phyloP scores from a whole-genome alignment of 768 basidiomycete genomes.

The Lentinula aciculospora region DNA sequence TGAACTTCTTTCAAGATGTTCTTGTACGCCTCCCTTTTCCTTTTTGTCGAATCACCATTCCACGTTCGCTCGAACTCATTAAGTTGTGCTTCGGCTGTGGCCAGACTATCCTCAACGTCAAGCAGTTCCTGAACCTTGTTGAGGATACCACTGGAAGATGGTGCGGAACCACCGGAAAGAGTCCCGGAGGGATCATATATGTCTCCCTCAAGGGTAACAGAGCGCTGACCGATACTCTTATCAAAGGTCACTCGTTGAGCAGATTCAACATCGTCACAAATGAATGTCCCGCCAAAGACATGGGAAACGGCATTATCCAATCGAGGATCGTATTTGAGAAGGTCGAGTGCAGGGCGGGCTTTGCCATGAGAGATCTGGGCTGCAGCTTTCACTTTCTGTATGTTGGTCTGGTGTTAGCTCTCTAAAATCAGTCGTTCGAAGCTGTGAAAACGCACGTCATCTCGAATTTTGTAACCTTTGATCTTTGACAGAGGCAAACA shows the following conservation, averaged over 20 bases:
- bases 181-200: slow-evolving; percentile 96
- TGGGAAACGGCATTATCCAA: slow-evolving; percentile 86
- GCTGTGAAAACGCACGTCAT: slow-evolving; percentile 31
- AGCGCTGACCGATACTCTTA: slow-evolving; percentile 58
- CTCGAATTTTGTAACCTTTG: slow-evolving; percentile 43
- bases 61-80: slow-evolving; percentile 44
- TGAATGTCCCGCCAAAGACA: slow-evolving; percentile 89
- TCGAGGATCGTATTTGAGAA: slow-evolving; percentile 77
- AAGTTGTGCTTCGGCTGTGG: slow-evolving; percentile 41
- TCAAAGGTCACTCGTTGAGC: slow-evolving; percentile 88
- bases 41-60: slow-evolving; percentile 36
- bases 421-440: background rate
- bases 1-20: slow-evolving; percentile 63
- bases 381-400: slow-evolving; percentile 76
- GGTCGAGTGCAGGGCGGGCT: slow-evolving; percentile 81
- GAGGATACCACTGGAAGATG: slow-evolving; percentile 66
- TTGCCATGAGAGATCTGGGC: slow-evolving; percentile 70
- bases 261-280: slow-evolving; percentile 83
- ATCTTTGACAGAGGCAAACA: slow-evolving; percentile 95
- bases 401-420: background rate
- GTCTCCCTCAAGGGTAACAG: slow-evolving; percentile 92
- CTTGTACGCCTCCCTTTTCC: slow-evolving; percentile 58
- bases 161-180: slow-evolving; percentile 86
- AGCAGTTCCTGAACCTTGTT: slow-evolving; percentile 81
- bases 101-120: slow-evolving; percentile 56